Conservation (phyloP, 192 early-diverging fungal genomes). For the Coemansia sp. region DNA sequence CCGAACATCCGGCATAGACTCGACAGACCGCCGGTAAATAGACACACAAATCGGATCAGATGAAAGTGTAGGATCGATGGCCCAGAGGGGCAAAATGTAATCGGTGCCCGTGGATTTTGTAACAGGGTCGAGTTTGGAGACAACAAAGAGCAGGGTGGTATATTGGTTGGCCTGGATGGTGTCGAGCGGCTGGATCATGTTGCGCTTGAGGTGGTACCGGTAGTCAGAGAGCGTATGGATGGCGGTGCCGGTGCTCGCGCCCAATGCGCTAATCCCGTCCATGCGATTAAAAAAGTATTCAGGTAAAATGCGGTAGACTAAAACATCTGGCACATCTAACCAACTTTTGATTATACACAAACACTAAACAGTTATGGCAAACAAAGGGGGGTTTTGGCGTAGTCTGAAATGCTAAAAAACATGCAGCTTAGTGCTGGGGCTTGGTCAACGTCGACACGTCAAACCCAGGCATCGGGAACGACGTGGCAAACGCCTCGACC, state of each 20-base stretch:
- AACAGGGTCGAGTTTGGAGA: background rate
- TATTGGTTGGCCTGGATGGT: slow-evolving; percentile 1
- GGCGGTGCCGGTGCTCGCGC: background rate
- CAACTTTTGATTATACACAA: no score
- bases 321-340: no score
- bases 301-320: background rate
- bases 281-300: background rate
- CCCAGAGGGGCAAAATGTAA: slow-evolving; percentile 8
- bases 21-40: slow-evolving; percentile 5
- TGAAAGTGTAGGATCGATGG: slow-evolving; percentile 19
- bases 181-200: background rate
- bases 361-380: no score
- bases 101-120: slow-evolving; percentile 9
- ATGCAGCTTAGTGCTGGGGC: slow-evolving; percentile 24
- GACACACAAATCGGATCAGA: background rate
- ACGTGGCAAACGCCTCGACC: slow-evolving; percentile 88
- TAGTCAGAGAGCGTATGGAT: background rate
- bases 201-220: background rate
- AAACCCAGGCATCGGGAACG: slow-evolving; percentile 98
- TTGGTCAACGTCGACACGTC: slow-evolving; percentile 44
- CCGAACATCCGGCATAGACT: slow-evolving; percentile 15
- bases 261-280: background rate
- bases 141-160: slow-evolving; percentile 1
- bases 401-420: background rate
- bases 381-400: no score